phyloP scores from a whole-genome alignment of 306 rosid genomes.

The Parietaria judaica region DNA sequence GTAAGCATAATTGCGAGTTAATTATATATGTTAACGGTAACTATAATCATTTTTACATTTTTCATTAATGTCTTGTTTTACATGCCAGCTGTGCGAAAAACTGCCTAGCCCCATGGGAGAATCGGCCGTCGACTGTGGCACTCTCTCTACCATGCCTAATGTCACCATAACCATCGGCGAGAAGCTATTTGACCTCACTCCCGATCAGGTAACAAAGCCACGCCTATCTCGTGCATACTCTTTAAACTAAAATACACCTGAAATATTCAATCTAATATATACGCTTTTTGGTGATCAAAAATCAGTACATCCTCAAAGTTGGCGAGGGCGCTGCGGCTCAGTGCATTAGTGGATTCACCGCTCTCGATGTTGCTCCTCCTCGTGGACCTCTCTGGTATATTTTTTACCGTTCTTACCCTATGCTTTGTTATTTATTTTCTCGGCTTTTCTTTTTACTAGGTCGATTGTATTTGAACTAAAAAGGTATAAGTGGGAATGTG shows the following conservation, averaged over 20 bases:
- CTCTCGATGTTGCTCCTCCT: constrained; percentile 60
- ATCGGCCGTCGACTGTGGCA: constrained; percentile 49
- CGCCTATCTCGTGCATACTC: not conserved
- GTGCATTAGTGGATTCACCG: constrained; percentile 56
- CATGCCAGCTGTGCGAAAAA: constrained; percentile 57
- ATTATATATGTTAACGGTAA: too few species aligned
- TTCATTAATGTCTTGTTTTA: constrained; percentile 10
- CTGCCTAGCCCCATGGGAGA: constrained; percentile 73
- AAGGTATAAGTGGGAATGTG: not conserved
- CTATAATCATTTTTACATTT: not conserved
- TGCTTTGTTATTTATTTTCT: not conserved
- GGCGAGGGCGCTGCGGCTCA: constrained; percentile 50
- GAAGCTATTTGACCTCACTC: constrained; percentile 42
- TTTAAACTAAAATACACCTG: not conserved
- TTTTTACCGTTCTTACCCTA: not conserved
- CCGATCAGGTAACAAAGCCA: constrained; percentile 38
- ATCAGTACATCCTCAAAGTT: constrained; percentile 53
- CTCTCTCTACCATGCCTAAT: constrained; percentile 48
- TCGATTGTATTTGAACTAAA: not conserved
- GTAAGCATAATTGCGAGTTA: constrained; percentile 14
- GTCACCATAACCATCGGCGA: constrained; percentile 57
- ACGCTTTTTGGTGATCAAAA: not conserved
- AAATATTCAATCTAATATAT: not conserved
- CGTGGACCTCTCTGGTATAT: constrained; percentile 62
- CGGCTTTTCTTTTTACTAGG: not conserved